A percentile compares a stretch with the other conserved stretches of the same genome.
Conservation (phyloP, 2,329 filamentous ascomycete genomes). For the Fusarium siculi region DNA sequence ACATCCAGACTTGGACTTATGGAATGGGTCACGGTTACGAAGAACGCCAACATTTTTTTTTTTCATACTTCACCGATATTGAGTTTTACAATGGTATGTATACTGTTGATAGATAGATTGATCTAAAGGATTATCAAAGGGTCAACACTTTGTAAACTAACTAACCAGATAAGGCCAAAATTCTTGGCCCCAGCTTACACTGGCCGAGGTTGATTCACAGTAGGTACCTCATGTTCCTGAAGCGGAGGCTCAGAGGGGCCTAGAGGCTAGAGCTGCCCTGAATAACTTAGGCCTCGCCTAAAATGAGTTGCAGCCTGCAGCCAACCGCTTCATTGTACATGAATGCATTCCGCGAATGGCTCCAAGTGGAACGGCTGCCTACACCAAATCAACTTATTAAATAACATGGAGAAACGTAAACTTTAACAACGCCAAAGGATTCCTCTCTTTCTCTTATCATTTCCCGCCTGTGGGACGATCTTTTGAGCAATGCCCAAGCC, state of each 20-base stretch:
- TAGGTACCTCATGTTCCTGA: slow-evolving; percentile 21
- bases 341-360: background rate
- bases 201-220: slow-evolving; percentile 7
- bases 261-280: slow-evolving; percentile 12
- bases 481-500: slow-evolving; percentile 6
- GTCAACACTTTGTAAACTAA: background rate
- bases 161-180: background rate
- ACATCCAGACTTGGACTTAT: background rate
- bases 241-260: slow-evolving; percentile 17
- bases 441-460: background rate
- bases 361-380: slow-evolving; percentile 22
- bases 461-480: background rate
- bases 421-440: slow-evolving; percentile 6
- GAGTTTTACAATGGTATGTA: slow-evolving; percentile 8
- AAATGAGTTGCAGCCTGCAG: slow-evolving; percentile 35
- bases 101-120: background rate
- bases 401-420: slow-evolving; percentile 14
- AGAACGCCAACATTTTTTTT: background rate
- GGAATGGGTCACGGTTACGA: background rate
- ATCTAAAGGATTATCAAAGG: background rate
- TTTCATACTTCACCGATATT: background rate
- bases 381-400: slow-evolving; percentile 19
- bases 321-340: slow-evolving; percentile 22
- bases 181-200: slow-evolving; percentile 5
- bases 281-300: slow-evolving; percentile 5